phyloP scores from a whole-genome alignment of 2,329 filamentous ascomycete species.

The Bipolaris bicolor region DNA sequence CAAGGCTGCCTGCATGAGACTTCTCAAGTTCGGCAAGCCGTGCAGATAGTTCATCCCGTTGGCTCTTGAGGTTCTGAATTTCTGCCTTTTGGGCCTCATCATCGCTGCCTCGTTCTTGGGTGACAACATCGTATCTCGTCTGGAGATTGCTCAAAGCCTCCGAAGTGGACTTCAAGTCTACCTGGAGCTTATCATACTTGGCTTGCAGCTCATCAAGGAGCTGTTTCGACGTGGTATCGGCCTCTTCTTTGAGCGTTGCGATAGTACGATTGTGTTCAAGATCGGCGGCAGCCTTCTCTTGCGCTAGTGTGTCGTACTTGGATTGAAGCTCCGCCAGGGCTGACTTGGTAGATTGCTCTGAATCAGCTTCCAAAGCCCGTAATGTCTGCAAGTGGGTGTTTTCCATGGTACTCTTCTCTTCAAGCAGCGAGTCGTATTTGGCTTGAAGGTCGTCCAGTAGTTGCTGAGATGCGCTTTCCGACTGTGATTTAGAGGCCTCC shows the following conservation, averaged over 20 bases:
- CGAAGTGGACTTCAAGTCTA: slow-evolving; percentile 4
- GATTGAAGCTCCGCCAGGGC: slow-evolving; percentile 15
- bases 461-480: slow-evolving; percentile 24
- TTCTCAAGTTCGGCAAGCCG: slow-evolving; percentile 34
- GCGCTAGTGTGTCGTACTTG: slow-evolving; percentile 23
- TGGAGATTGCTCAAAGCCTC: slow-evolving; percentile 16
- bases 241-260: neutral
- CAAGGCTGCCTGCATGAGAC: slow-evolving; percentile 22
- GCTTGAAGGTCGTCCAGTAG: slow-evolving; percentile 17
- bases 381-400: slow-evolving; percentile 1
- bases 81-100: slow-evolving; percentile 28
- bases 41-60: slow-evolving; percentile 27
- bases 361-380: slow-evolving; percentile 10
- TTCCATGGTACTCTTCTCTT: slow-evolving; percentile 7
- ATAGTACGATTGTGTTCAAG: slow-evolving; percentile 1
- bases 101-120: slow-evolving; percentile 25
- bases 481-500: slow-evolving; percentile 32
- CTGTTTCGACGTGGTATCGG: slow-evolving; percentile 8
- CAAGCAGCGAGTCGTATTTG: slow-evolving; percentile 20
- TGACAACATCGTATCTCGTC: slow-evolving; percentile 21
- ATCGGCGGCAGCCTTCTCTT: slow-evolving; percentile 26
- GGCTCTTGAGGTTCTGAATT: slow-evolving; percentile 23
- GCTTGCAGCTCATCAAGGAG: slow-evolving; percentile 15
- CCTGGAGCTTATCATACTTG: slow-evolving; percentile 21
- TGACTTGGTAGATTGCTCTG: slow-evolving; percentile 6